These are phyloP conservation scores for Coniophora puteana DNA, from an alignment of 1,284 basidiomycete species.

Conservation along the genomic window DNA sequence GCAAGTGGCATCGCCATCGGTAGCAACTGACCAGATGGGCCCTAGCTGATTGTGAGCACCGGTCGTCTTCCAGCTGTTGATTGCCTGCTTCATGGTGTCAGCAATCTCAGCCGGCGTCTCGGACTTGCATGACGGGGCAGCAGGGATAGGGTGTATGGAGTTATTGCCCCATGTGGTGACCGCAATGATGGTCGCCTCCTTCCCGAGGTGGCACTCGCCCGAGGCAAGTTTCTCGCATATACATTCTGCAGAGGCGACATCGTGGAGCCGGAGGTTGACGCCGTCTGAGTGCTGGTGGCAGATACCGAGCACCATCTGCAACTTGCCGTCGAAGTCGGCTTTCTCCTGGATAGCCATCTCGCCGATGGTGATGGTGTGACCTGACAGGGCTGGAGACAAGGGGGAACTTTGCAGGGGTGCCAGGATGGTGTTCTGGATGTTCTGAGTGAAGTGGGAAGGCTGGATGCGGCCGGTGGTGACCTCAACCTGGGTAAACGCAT, in stretches of 20 bases:
- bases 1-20: slow-evolving; percentile 13
- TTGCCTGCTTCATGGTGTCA: neutral
- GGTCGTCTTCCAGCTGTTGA: neutral
- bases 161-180: neutral
- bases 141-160: neutral
- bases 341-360: neutral
- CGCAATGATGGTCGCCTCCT: neutral
- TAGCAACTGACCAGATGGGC: slow-evolving; percentile 12
- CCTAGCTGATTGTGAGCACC: neutral
- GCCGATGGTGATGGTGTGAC: neutral
- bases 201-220: neutral
- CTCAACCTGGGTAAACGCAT: neutral
- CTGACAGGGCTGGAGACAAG: neutral
- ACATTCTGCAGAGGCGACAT: neutral
- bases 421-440: neutral
- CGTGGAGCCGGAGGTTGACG: neutral
- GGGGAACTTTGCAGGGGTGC: neutral
- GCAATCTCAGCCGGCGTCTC: neutral
- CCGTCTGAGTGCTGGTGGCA: neutral
- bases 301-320: neutral
- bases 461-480: neutral
- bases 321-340: neutral
- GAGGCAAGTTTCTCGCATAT: neutral
- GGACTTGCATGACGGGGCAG: slow-evolving; percentile 1
- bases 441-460: neutral